Conservation (phyloP, 164 flowering plant species). For the Annona cherimola region DNA sequence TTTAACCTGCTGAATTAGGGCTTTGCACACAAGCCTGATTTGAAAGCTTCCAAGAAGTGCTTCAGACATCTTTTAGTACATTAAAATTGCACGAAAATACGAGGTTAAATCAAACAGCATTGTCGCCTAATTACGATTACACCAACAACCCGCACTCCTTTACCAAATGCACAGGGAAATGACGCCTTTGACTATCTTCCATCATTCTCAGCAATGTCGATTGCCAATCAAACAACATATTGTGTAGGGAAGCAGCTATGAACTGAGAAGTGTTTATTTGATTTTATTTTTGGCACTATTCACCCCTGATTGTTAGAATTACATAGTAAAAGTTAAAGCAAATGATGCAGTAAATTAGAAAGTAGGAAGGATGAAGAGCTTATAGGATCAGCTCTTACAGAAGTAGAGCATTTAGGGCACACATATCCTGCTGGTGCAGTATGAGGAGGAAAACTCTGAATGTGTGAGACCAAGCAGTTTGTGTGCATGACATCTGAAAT, state of each 20-base stretch:
- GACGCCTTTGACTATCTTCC: too few species aligned
- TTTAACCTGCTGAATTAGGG: not conserved
- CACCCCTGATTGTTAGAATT: not conserved
- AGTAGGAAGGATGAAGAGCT: not conserved
- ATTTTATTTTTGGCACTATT: not conserved
- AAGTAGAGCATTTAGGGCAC: conserved; percentile 81
- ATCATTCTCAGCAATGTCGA: not conserved
- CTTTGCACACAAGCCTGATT: too few species aligned
- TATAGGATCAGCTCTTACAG: conserved; percentile 43
- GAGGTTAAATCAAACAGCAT: too few species aligned
- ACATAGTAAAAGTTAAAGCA: not conserved
- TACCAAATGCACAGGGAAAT: too few species aligned
- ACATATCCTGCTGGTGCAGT: conserved; percentile 97
- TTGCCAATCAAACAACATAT: not conserved
- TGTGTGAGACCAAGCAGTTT: conserved; percentile 77
- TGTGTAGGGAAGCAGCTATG: not conserved
- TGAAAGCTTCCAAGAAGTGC: too few species aligned
- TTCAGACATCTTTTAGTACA: too few species aligned
- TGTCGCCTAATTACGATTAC: too few species aligned
- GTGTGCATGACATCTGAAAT: conserved; percentile 82
- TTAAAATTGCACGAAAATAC: too few species aligned
- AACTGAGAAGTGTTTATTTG: not conserved
- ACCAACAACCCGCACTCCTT: too few species aligned
- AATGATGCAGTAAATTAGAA: not conserved
- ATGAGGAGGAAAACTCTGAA: conserved; percentile 81